Percentiles rank a stretch among this genome's conserved stretches.
Conservation (phyloP, 2,329 filamentous ascomycete species). For the Nigrospora sphaerica region DNA sequence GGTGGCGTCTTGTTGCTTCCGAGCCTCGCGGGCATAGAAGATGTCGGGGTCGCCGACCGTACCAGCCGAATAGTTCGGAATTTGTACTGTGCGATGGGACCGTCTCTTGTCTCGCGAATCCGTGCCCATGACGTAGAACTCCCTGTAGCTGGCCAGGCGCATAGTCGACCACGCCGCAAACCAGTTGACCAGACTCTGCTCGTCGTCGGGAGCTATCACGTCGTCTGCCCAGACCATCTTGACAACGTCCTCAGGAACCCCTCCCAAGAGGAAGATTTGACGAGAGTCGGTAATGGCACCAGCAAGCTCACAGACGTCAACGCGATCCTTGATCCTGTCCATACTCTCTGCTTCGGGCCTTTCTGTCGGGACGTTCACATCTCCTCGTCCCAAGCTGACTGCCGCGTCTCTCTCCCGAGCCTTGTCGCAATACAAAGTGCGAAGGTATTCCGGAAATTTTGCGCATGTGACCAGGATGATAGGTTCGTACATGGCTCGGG, state of each 20-base stretch:
- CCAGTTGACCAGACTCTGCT: constrained; percentile 56
- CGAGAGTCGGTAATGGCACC: too few relatives aligned
- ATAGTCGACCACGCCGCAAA: constrained; percentile 51
- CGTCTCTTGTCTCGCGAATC: constrained; percentile 12
- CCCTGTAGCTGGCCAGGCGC: constrained; percentile 43
- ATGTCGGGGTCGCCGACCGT: constrained; percentile 30
- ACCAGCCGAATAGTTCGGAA: constrained; percentile 28
- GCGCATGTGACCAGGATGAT: constrained; percentile 27
- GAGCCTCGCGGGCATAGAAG: background rate
- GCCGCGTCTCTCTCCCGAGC: constrained; percentile 9
- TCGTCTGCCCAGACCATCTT: constrained; percentile 38
- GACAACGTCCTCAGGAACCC: constrained; percentile 21
- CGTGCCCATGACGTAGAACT: constrained; percentile 50
- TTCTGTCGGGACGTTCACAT: too few relatives aligned
- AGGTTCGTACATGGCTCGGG: constrained; percentile 2
- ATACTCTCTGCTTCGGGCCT: too few relatives aligned
- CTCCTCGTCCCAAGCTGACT: too few relatives aligned
- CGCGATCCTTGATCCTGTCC: too few relatives aligned
- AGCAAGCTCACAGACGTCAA: too few relatives aligned
- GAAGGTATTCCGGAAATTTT: constrained; percentile 26
- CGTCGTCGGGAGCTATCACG: constrained; percentile 48
- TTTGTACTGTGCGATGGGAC: constrained; percentile 20
- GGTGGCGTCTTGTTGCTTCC: background rate
- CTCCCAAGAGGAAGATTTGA: constrained; percentile 19
- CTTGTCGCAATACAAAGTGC: constrained; percentile 24